Conservation (phyloP, 129 eudicot genomes). For the Flaveria sonorensis region DNA sequence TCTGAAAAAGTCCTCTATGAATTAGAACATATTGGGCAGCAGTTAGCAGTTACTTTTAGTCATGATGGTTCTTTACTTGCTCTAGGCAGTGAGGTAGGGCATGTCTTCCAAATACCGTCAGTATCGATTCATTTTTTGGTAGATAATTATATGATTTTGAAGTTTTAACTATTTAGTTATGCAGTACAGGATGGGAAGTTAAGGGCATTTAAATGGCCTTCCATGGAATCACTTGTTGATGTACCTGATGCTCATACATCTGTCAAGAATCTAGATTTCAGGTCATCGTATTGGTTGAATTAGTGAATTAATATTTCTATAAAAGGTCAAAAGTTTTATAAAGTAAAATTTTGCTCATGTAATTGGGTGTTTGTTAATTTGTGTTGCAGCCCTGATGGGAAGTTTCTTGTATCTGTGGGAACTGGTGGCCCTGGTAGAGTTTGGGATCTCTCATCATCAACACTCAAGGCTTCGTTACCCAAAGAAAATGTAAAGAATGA, state of each 20-base stretch:
- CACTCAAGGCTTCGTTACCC: constrained; percentile 62
- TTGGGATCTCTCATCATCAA: constrained; percentile 75
- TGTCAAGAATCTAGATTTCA: constrained; percentile 89
- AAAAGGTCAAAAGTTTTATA: not conserved
- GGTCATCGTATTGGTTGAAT: constrained; percentile 37
- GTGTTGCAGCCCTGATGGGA: constrained; percentile 81
- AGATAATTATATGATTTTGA: constrained; percentile 20
- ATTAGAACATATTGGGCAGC: constrained; percentile 86
- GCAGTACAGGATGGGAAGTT: constrained; percentile 99
- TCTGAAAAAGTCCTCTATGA: constrained; percentile 72
- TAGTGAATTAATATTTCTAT: not conserved
- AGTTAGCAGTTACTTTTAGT: constrained; percentile 74
- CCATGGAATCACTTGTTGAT: constrained; percentile 67
- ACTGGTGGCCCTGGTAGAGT: constrained; percentile 82
- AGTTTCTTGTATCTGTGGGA: constrained; percentile 85
- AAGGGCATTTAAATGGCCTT: constrained; percentile 96
- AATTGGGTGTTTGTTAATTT: constrained; percentile 5
- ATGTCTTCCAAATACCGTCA: constrained; percentile 27
- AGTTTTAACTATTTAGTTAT: constrained; percentile 30
- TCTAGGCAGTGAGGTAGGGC: constrained; percentile 87
- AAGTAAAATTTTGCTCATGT: not conserved
- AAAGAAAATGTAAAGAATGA: constrained; percentile 59
- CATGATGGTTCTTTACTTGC: constrained; percentile 88
- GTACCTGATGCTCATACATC: constrained; percentile 67
- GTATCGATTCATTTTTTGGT: not conserved